Evolutionary conservation across 1,139 yeast genomes (phyloP).

Genomic region (Kodamaea fungicola): DNA sequence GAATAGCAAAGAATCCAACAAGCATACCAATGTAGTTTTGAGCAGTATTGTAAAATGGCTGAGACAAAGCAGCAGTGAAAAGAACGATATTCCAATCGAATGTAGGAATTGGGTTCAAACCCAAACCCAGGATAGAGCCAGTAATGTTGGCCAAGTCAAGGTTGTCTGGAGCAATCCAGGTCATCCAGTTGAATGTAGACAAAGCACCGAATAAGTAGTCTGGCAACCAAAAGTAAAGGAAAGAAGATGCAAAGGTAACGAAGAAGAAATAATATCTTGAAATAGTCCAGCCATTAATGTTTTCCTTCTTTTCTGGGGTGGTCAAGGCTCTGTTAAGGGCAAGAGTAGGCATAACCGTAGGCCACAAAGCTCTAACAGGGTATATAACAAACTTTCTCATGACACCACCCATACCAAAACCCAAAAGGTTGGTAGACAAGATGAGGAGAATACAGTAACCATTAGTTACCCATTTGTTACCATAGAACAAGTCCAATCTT

Average conservation of each 20-base stretch:
- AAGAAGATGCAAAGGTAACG: conserved; percentile 8
- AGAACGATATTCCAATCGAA: conserved; percentile 16
- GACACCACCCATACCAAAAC: conserved; percentile 19
- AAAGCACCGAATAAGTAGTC: conserved; percentile 14
- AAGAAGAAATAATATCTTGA: conserved; percentile 13
- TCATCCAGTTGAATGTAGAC: conserved; percentile 16
- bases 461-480: conserved; percentile 13
- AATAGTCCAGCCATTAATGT: conserved; percentile 16
- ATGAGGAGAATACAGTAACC: conserved; percentile 14
- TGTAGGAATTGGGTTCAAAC: conserved; percentile 15
- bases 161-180: conserved; percentile 17
- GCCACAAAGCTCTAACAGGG: conserved; percentile 14
- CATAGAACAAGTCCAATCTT: conserved; percentile 12
- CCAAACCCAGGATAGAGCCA: conserved; percentile 13
- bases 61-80: conserved; percentile 6
- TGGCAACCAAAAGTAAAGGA: conserved; percentile 17
- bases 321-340: conserved; percentile 17
- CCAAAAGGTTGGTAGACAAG: conserved; percentile 15
- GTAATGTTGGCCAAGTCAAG: conserved; percentile 13
- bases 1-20: conserved; percentile 10
- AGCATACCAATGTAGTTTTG: conserved; percentile 11
- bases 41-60: conserved; percentile 11
- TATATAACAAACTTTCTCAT: conserved; percentile 15
- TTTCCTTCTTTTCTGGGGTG: conserved; percentile 12
- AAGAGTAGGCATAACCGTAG: conserved; percentile 13